Evolutionary conservation across 169 alveolate genomes (phyloP).

Genomic region (Condylostoma magnum): DNA sequence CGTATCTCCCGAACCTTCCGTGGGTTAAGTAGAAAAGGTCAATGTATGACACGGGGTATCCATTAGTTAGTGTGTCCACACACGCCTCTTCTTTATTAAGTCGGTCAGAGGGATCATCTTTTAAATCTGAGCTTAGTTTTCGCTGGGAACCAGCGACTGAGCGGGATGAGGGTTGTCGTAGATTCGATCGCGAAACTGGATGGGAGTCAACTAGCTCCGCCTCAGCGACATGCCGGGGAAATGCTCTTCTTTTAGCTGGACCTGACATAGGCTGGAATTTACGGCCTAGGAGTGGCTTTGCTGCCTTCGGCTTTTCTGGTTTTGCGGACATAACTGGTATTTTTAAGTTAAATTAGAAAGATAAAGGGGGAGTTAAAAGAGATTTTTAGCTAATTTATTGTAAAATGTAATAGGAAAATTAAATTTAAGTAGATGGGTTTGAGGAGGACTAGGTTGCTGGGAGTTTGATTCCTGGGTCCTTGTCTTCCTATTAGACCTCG

Average conservation of each 20-base stretch:
- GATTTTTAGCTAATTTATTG: no score
- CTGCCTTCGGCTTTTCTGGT: no score
- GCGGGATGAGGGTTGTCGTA: conserved; percentile 15
- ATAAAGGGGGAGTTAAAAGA: no score
- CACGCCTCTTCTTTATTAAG: conserved; percentile 17
- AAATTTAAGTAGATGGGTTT: no score
- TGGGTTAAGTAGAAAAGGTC: conserved; percentile 60
- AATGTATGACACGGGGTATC: conserved; percentile 50
- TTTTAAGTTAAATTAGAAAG: no score
- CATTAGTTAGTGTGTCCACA: conserved; percentile 10
- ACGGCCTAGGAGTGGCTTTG: conserved; percentile 20
- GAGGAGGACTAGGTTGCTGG: no score
- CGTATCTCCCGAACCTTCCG: conserved; percentile 3
- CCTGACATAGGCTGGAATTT: conserved; percentile 26
- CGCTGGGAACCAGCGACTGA: conserved; percentile 9
- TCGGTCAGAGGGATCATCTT: not conserved
- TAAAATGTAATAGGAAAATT: no score
- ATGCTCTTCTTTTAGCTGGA: conserved; percentile 1
- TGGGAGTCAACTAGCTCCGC: not conserved
- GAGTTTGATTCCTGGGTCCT: no score
- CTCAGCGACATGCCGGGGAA: not conserved
- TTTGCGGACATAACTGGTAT: no score
- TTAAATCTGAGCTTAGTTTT: not conserved
- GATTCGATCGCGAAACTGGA: not conserved
- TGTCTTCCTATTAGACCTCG: no score